Conservation (phyloP, 768 basidiomycete species). For the Boletus huronensis region DNA sequence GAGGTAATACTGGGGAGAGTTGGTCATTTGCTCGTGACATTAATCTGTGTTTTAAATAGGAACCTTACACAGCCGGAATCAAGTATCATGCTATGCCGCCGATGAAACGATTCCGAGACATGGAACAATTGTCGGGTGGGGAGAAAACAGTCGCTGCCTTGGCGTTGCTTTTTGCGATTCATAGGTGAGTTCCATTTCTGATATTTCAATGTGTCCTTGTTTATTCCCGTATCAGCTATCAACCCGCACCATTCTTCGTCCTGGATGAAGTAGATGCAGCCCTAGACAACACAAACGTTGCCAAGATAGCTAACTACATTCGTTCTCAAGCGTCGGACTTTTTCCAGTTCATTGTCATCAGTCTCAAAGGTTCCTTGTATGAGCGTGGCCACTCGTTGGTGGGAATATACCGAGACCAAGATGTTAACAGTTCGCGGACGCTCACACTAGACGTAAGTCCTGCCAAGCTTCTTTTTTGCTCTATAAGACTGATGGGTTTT, state of each 20-base stretch:
- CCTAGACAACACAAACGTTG: slow-evolving; percentile 97
- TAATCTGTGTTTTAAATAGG: slow-evolving; percentile 39
- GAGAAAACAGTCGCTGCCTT: slow-evolving; percentile 98
- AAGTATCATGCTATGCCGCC: slow-evolving; percentile 99
- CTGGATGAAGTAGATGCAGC: slow-evolving; percentile 99
- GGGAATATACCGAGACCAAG: slow-evolving; percentile 93
- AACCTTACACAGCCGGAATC: slow-evolving; percentile 84
- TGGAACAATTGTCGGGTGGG: slow-evolving; percentile 97
- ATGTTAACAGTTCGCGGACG: slow-evolving; percentile 87
- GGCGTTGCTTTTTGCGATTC: slow-evolving; percentile 95
- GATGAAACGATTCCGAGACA: slow-evolving; percentile 98
- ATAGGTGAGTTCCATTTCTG: slow-evolving; percentile 53
- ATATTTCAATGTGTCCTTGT: not conserved
- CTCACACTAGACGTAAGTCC: slow-evolving; percentile 81
- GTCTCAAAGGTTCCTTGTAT: slow-evolving; percentile 89
- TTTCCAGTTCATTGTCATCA: slow-evolving; percentile 98
- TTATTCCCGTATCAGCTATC: slow-evolving; percentile 57
- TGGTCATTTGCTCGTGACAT: slow-evolving; percentile 6
- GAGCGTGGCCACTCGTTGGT: slow-evolving; percentile 88
- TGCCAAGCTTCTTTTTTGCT: not conserved
- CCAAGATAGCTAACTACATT: slow-evolving; percentile 93
- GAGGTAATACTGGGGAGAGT: slow-evolving; percentile 58
- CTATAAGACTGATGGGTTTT: slow-evolving; percentile 5
- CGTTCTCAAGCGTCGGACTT: slow-evolving; percentile 73
- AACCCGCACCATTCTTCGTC: slow-evolving; percentile 96